Evolutionary conservation across 2,329 filamentous ascomycete genomes (phyloP), one percentile per base, ranked within the genome.

Genomic region (Colletotrichum nymphaeae): DNA sequence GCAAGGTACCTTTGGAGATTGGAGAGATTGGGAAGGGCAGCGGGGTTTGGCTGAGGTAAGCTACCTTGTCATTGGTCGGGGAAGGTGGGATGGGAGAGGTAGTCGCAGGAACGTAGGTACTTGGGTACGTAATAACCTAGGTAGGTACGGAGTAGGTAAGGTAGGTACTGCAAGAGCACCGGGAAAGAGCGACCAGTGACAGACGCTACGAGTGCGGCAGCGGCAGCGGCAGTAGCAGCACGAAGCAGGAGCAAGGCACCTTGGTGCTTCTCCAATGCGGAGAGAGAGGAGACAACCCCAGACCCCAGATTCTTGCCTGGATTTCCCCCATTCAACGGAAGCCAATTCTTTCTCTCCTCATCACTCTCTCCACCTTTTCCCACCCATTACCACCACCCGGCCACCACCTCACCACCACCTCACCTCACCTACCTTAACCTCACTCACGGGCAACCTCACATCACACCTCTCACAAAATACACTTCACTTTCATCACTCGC

Each of bases 271-370:
- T 83, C 79, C 80, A 82, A 83, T 84, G 82, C 82, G 82, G 82
- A 83, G 82, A 79, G 76, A 78, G 82, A 82, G 82, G 82, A 83
- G 82, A 79, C 76, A 78, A 76, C 77, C 77, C 74, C 76, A 77
- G 76, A 76, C 73, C 71, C 74, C 71, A 74, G 69, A 74, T 75
- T 74, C 56, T 56, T 66, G 52, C 65, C 60, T 72, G 63, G 63
- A 69, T 74, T 68, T 66, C 68, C 67, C 75, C 75, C 73, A 75
- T 72, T 56, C 67, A 76, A 75, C 75, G 72, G 77, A 77, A 76
- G 77, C 76, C 74, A 68, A 75, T 76, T 72, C 63, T 75, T 68
- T 75, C 71, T 75, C 67, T 73, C 76, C 74, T 77, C 74, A 74
- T 74, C 70, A 67, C 67, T 70, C 76, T 74, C 74, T 76, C 73